phyloP scores from a whole-genome alignment of 176 grass and related monocot species.

The Zea mays region DNA sequence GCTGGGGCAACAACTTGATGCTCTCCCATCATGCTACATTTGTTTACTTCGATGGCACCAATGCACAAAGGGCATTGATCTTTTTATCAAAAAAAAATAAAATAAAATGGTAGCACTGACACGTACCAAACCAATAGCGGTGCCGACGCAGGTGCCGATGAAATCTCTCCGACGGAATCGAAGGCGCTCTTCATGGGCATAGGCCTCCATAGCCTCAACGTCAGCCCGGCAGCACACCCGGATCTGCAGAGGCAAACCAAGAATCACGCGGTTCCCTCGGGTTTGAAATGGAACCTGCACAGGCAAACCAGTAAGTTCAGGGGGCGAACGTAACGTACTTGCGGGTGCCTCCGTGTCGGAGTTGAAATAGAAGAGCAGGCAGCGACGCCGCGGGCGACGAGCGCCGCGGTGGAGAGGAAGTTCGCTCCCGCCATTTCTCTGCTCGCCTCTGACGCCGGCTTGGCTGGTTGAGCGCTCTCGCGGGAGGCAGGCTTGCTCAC shows the following conservation, averaged over 20 bases:
- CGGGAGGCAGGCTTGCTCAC: not conserved
- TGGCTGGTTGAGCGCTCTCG: not conserved
- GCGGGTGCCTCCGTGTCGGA: slow-evolving; percentile 28
- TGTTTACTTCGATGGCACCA: not conserved
- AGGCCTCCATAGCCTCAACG: slow-evolving; percentile 6
- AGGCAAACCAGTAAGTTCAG: not conserved
- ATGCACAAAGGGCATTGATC: not conserved
- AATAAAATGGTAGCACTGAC: not conserved
- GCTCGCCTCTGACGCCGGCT: not conserved
- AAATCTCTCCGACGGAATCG: slow-evolving; percentile 53
- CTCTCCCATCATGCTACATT: slow-evolving; percentile 17
- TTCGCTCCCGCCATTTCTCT: slow-evolving; percentile 59
- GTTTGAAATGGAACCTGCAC: not conserved
- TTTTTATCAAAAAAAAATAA: not conserved
- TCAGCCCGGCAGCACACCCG: slow-evolving; percentile 43
- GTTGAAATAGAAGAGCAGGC: not conserved
- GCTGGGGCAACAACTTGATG: not conserved
- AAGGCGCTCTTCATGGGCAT: slow-evolving; percentile 15
- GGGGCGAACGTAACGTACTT: slow-evolving; percentile 14
- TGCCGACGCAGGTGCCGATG: slow-evolving; percentile 44
- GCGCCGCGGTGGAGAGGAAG: slow-evolving; percentile 48
- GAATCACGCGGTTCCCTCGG: too few relatives aligned
- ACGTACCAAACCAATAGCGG: slow-evolving; percentile 63
- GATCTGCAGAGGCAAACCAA: not conserved
- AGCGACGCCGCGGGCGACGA: slow-evolving; percentile 27